Percentiles rank a stretch among this genome's conserved stretches.
These are phyloP conservation scores for Fusarium bactridioides DNA, from an alignment of 2,329 filamentous ascomycete genomes.

Conservation along the genomic window DNA sequence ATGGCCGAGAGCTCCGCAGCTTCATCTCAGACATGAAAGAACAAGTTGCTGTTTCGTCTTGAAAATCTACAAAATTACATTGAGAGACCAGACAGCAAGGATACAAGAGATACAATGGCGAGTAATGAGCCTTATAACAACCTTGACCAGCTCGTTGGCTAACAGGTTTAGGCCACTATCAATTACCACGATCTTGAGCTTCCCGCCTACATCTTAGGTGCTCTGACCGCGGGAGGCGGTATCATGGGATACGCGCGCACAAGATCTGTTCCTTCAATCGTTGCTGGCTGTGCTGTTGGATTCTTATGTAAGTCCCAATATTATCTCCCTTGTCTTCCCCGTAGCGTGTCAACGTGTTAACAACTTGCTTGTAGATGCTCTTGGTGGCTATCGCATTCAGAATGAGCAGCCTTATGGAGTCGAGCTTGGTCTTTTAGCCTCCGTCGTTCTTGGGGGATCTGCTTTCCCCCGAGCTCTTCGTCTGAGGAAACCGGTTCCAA, in stretches of 20 bases:
- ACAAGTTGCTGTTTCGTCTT: neutral
- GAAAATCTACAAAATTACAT: neutral
- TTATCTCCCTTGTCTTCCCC: neutral
- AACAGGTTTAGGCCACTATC: constrained; percentile 6
- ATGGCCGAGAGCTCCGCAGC: constrained; percentile 13
- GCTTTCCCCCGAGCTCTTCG: neutral
- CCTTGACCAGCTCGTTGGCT: neutral
- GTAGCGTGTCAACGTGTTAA: neutral
- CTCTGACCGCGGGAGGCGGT: constrained; percentile 86
- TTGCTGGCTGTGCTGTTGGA: constrained; percentile 85
- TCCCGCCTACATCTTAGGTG: constrained; percentile 80
- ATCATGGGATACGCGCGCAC: constrained; percentile 87
- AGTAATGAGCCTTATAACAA: neutral
- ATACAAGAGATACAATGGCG: constrained; percentile 11
- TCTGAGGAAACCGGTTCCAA: neutral
- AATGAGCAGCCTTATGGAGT: constrained; percentile 80
- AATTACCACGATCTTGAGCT: constrained; percentile 47
- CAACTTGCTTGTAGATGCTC: constrained; percentile 61
- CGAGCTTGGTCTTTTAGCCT: constrained; percentile 89
- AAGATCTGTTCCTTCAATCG: constrained; percentile 84
- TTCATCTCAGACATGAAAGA: neutral
- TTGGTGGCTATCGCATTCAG: constrained; percentile 83
- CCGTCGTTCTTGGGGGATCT: constrained; percentile 42
- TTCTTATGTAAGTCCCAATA: constrained; percentile 61
- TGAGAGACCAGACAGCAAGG: neutral